Conservation (phyloP, 2,329 filamentous ascomycete genomes). For the Teratosphaeria pseudoeucalypti region DNA sequence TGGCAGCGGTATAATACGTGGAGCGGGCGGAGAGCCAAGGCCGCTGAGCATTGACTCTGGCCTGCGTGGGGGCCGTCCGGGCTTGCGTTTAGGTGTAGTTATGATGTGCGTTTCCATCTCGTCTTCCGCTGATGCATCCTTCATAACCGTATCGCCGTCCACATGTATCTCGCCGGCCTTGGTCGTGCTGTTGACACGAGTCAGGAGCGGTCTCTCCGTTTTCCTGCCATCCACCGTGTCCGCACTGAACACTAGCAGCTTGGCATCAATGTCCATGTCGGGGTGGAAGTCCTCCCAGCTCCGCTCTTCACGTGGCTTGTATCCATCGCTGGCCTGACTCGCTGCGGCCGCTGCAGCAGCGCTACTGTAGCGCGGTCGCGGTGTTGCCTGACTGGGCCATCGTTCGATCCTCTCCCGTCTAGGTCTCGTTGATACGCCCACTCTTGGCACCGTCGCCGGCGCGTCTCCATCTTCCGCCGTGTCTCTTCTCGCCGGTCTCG, state of each 20-base stretch:
- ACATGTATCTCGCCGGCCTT: constrained; percentile 11
- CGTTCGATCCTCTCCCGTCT: constrained; percentile 18
- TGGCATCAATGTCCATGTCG: constrained; percentile 78
- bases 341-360: constrained; percentile 81
- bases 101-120: constrained; percentile 1
- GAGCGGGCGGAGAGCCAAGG: constrained; percentile 49
- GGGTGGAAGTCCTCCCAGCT: constrained; percentile 98
- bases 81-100: constrained; percentile 41
- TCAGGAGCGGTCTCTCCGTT: constrained; percentile 33
- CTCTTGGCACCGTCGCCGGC: constrained; percentile 9
- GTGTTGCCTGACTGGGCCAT: constrained; percentile 30
- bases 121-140: constrained; percentile 12
- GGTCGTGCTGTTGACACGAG: constrained; percentile 7
- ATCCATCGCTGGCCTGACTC: constrained; percentile 84
- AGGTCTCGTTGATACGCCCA: constrained; percentile 19
- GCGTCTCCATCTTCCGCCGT: constrained; percentile 7
- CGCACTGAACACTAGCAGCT: constrained; percentile 67
- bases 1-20: constrained; percentile 62
- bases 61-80: constrained; percentile 55
- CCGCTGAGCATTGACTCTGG: constrained; percentile 50
- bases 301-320: constrained; percentile 92
- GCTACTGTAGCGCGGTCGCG: constrained; percentile 62
- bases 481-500: background rate
- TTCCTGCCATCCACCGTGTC: constrained; percentile 71
- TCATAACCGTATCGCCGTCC: constrained; percentile 10